Base-by-base conservation (phyloP, 177 flowering plant species). In the Vitis hybrid region DNA sequence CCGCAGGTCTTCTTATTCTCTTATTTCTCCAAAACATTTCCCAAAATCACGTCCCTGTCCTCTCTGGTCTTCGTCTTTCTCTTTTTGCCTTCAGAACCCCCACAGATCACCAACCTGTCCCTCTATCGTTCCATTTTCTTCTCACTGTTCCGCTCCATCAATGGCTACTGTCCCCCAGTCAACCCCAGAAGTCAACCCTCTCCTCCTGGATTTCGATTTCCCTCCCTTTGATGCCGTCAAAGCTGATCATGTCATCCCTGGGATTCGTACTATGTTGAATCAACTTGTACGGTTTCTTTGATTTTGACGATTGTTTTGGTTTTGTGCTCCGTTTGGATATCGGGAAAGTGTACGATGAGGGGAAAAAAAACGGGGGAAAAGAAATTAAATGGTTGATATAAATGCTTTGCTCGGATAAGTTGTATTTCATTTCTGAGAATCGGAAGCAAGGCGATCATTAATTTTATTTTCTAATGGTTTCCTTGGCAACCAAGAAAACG, bases 171-270 rank as follows among this genome's bases (percentile, higher is more conserved):
- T 74, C 27, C 52, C 63, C 9, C 1, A 60, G 4, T 52, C 72
- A 12, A 18, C 62, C 56, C 11, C 56, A 50, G 72, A 50, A 4
- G 52, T 65, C 50, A 90, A 96, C 73, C 97, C 97, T 54, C 82
- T 96, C 6, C 67, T 93, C 72, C 77, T 70, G 59, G 89, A 89
- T 58, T 93, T 91, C 63, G 82, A 80, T 4, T 96, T 93, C 64
- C 98, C 98, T 0, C 98, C 95, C 1, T 96, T 87, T 71, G 94
- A 93, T 75, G 83, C 71, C 27, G 87, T 96, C 66, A 80, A 84
- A 18, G 83, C 97, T 73, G 68, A 83, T 56, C 97, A 93, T 70
- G 97, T 96, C n/a, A 85, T 89, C 2, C 97, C 99, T 12, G 99
- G 86, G 46, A 88, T 96, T 73, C 91, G 87, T 14, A 85, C 88